These are phyloP conservation scores for Nicotiana benthamiana DNA, from an alignment of 257 asterid species.

Conservation along the genomic window DNA sequence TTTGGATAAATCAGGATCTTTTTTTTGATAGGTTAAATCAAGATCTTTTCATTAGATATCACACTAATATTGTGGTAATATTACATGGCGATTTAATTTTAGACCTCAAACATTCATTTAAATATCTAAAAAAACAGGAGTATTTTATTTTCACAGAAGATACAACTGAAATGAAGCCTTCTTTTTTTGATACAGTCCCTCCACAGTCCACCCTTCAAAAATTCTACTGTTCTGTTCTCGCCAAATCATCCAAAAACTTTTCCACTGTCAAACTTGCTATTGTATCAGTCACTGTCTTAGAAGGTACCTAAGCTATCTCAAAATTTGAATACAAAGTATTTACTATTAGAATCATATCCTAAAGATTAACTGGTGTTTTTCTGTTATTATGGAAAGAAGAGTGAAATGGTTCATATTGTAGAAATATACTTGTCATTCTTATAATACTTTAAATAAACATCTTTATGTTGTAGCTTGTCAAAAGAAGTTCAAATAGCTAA, in stretches of 20 bases:
- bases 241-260: not conserved
- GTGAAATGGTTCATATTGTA: not conserved
- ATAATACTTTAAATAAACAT: not conserved
- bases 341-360: not conserved
- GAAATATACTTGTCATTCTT: not conserved
- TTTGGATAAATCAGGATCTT: not conserved
- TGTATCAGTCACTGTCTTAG: not conserved
- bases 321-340: not conserved
- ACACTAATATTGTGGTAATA: not conserved
- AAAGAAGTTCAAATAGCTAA: not conserved
- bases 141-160: not conserved
- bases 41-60: not conserved
- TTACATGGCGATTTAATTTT: not conserved
- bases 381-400: not conserved
- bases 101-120: not conserved
- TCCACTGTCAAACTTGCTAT: not conserved
- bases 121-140: not conserved
- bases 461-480: not conserved
- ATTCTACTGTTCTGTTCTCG: not conserved
- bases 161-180: not conserved
- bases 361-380: not conserved
- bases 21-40: not conserved
- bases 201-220: not conserved
- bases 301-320: not conserved
- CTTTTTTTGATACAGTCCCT: not conserved